Percentiles rank a stretch among this genome's conserved stretches.
Evolutionary conservation across 306 rosid genomes (phyloP).

Genomic region (Quercus robur): DNA sequence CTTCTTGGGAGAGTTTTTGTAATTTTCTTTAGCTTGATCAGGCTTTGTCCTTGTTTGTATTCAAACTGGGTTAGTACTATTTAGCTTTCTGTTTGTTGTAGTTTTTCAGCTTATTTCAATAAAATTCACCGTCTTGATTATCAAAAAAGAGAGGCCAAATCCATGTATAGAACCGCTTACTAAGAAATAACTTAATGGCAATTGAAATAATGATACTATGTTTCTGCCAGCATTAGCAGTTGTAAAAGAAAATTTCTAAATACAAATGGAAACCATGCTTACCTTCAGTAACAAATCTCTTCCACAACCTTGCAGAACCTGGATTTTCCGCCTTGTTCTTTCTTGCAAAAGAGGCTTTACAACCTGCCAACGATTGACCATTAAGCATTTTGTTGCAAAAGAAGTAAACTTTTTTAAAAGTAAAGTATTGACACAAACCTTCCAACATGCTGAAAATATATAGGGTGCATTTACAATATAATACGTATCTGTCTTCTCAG

Average conservation of each 20-base stretch:
- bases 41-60: too few relatives aligned
- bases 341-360: constrained; percentile 96
- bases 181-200: too few relatives aligned
- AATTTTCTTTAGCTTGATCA: too few relatives aligned
- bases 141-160: too few relatives aligned
- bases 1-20: too few relatives aligned
- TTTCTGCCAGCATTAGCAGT: too few relatives aligned
- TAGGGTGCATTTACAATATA: constrained; percentile 83
- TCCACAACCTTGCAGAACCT: constrained; percentile 87
- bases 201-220: neutral
- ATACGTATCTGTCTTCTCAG: constrained; percentile 93
- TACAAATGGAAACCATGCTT: constrained; percentile 13
- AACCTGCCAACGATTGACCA: constrained; percentile 44
- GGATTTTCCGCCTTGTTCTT: constrained; percentile 86
- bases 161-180: too few relatives aligned
- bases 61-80: too few relatives aligned
- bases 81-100: too few relatives aligned
- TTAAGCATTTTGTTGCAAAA: constrained; percentile 13
- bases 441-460: constrained; percentile 97
- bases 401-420: constrained; percentile 6
- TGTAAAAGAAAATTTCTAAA: neutral
- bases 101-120: too few relatives aligned
- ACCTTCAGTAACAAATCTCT: constrained; percentile 85
- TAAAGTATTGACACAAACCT: constrained; percentile 47
- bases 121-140: too few relatives aligned